A percentile compares a stretch with the other conserved stretches of the same genome.
These are phyloP conservation scores for Exophiala alcalophila DNA, from an alignment of 2,329 filamentous ascomycete species.

Conservation along the genomic window DNA sequence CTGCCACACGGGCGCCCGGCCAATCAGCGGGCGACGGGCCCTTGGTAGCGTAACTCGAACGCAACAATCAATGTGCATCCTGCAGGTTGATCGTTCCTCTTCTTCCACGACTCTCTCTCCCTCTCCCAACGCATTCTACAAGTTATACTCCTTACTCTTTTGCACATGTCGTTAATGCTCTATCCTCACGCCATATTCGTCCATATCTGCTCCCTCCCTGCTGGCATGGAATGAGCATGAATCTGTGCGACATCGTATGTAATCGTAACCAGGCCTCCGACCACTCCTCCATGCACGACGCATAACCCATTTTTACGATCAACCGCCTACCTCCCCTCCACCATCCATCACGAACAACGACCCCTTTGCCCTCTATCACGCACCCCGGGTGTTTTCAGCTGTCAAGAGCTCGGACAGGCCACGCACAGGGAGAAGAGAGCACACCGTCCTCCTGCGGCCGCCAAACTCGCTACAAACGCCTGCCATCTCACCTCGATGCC, in stretches of 20 bases:
- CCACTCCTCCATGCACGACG: conserved; percentile 8
- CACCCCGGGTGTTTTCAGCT: no score
- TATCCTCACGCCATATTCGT: conserved; percentile 15
- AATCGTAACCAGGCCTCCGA: conserved; percentile 8
- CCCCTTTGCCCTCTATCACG: conserved; percentile 5
- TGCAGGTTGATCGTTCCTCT: conserved; percentile 5
- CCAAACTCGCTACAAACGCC: conserved; percentile 3
- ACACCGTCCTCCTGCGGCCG: conserved; percentile 3
- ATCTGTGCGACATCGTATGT: conserved; percentile 23
- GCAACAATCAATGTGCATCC: conserved; percentile 1
- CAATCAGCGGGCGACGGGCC: no score
- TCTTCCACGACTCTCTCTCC: not conserved
- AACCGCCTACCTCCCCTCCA: conserved; percentile 6
- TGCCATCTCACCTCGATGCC: conserved; percentile 16
- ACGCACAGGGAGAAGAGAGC: no score
- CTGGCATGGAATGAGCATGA: conserved; percentile 27
- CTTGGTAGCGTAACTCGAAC: no score
- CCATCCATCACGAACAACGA: conserved; percentile 4
- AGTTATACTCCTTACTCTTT: conserved; percentile 5
- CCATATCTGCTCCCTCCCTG: conserved; percentile 19
- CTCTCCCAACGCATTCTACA: conserved; percentile 4
- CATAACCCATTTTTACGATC: conserved; percentile 17
- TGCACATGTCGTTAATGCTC: conserved; percentile 12
- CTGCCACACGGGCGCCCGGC: no score
- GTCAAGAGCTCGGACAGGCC: no score